Percentiles rank a stretch among this genome's conserved stretches.
These are phyloP conservation scores for Przewalskia tangutica DNA, from an alignment of 257 asterid genomes.

Conservation along the genomic window DNA sequence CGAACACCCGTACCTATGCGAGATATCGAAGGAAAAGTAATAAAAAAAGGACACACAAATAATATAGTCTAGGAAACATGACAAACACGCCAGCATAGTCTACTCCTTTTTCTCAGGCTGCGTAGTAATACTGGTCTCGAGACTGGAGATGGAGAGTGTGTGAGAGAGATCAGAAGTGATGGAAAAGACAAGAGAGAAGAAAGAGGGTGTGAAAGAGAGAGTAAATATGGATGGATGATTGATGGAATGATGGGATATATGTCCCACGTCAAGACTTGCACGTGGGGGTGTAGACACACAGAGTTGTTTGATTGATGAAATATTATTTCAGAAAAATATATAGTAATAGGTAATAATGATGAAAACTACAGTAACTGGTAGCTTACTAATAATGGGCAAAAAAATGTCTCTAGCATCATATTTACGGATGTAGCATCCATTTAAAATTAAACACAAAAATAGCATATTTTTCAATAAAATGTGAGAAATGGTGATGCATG, in stretches of 20 bases:
- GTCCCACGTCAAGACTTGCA: conserved; percentile 36
- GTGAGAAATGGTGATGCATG: no score
- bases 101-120: background rate
- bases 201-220: background rate
- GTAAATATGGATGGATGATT: background rate
- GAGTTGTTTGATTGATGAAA: background rate
- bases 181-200: conserved; percentile 44
- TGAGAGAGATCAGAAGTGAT: conserved; percentile 13
- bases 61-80: background rate
- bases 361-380: no score
- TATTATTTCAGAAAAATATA: background rate
- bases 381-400: no score
- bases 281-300: conserved; percentile 13
- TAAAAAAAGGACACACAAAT: no score
- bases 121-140: background rate
- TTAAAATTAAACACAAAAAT: no score
- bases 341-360: no score
- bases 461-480: no score
- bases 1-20: no score
- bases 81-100: background rate
- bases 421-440: no score
- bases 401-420: no score
- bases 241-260: conserved; percentile 40
- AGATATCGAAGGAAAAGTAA: no score
- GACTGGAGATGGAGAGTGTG: background rate